Evolutionary conservation across 805 yeast genomes (phyloP).

Genomic region (Wickerhamiella galacta): DNA sequence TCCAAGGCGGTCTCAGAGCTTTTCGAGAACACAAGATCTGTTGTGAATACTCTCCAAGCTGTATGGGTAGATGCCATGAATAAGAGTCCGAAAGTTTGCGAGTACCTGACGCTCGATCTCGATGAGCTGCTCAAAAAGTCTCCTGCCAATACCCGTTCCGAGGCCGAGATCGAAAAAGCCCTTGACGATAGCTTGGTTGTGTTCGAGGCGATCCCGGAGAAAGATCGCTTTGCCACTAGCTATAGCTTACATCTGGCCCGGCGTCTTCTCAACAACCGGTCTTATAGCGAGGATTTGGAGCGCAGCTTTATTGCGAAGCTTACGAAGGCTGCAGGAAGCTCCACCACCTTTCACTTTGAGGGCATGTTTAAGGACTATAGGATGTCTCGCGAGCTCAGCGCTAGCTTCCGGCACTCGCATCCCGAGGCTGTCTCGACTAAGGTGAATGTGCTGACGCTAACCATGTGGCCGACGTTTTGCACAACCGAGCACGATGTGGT

Average conservation of each 20-base stretch:
- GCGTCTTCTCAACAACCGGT: conserved; percentile 70
- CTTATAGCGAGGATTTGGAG: conserved; percentile 70
- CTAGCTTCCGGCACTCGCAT: conserved; percentile 34
- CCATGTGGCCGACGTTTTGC: conserved; percentile 66
- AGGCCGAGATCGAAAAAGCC: conserved; percentile 40
- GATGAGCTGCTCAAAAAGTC: conserved; percentile 66
- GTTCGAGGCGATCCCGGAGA: conserved; percentile 76
- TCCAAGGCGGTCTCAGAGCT: not conserved
- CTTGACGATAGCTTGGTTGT: conserved; percentile 71
- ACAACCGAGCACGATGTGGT: conserved; percentile 45
- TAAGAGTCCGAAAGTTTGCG: conserved; percentile 1
- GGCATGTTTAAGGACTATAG: conserved; percentile 90
- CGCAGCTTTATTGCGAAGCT: conserved; percentile 43
- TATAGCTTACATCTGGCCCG: conserved; percentile 80
- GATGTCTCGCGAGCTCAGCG: conserved; percentile 47
- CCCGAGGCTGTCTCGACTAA: conserved; percentile 44
- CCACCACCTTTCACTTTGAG: conserved; percentile 79
- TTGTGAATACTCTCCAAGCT: not conserved
- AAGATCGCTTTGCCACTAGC: conserved; percentile 82
- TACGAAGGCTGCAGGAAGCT: conserved; percentile 73
- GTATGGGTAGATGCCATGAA: conserved; percentile 3
- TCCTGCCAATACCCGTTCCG: conserved; percentile 36
- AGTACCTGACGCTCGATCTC: conserved; percentile 31
- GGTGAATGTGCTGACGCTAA: conserved; percentile 47
- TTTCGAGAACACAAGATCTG: not conserved